phyloP scores from a whole-genome alignment of 805 yeast genomes.

The Maudiozyma bulderi region DNA sequence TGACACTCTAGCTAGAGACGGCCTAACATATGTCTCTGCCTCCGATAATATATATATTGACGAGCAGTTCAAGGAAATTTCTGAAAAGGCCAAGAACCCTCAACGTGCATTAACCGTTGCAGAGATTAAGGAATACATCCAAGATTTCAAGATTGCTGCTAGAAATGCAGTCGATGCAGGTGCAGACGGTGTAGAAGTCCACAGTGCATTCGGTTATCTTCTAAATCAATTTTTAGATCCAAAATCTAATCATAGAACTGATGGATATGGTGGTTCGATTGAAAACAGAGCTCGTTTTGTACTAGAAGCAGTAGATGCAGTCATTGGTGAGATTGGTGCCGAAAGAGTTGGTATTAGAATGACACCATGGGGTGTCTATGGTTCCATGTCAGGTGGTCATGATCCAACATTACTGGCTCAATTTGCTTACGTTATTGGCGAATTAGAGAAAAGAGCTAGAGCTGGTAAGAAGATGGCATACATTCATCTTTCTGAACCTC shows the following conservation, averaged over 20 bases:
- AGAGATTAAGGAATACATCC: conserved; percentile 33
- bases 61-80: conserved; percentile 29
- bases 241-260: conserved; percentile 36
- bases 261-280: conserved; percentile 45
- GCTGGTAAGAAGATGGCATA: conserved; percentile 31
- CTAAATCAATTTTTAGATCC: conserved; percentile 45
- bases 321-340: conserved; percentile 43
- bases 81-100: conserved; percentile 25
- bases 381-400: conserved; percentile 30
- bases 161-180: conserved; percentile 27
- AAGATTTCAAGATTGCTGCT: conserved; percentile 39
- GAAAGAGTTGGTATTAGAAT: conserved; percentile 32
- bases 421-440: conserved; percentile 30
- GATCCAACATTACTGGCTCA: conserved; percentile 27
- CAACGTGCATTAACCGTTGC: conserved; percentile 22
- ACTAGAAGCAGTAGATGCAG: conserved; percentile 40
- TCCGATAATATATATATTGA: conserved; percentile 28
- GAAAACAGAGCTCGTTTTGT: conserved; percentile 38
- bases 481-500: conserved; percentile 36
- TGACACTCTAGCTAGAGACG: conserved; percentile 27
- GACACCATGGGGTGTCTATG: conserved; percentile 40
- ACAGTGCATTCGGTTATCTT: conserved; percentile 57
- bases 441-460: conserved; percentile 29
- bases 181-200: conserved; percentile 56
- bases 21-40: conserved; percentile 31